phyloP scores from a whole-genome alignment of 228 moss, liverwort and hornwort species.

The Sphagnum magellanicum region DNA sequence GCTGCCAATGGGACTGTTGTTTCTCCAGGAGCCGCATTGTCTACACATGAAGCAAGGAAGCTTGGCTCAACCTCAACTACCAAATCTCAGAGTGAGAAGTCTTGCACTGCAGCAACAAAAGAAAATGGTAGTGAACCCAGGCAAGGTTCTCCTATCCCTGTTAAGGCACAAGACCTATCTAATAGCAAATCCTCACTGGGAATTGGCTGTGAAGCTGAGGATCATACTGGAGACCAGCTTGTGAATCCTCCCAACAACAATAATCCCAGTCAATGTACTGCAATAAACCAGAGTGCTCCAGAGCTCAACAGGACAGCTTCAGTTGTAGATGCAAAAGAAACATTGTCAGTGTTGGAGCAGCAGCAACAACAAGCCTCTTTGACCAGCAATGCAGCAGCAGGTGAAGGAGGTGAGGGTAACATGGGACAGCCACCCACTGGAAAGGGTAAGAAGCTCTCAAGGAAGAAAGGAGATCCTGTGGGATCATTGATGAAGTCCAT shows the following conservation, averaged over 20 bases:
- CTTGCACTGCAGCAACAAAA: background rate
- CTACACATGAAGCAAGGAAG: background rate
- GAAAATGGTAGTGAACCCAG: background rate
- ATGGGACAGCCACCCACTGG: background rate
- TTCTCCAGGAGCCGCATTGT: constrained; percentile 1
- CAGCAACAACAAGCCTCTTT: background rate
- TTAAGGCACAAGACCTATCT: no score
- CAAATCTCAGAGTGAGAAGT: background rate
- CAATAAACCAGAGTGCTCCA: no score
- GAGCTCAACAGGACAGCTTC: no score
- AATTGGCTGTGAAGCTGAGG: no score
- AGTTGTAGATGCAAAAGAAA: no score
- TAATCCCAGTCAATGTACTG: no score
- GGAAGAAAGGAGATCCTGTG: constrained; percentile 1
- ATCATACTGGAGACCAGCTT: no score
- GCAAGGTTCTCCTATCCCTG: no score
- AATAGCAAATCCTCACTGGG: no score
- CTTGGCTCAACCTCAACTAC: background rate
- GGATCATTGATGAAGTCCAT: background rate
- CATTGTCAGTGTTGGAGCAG: background rate
- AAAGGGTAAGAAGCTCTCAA: background rate
- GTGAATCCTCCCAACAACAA: no score
- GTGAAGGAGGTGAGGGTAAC: background rate
- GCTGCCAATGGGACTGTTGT: background rate
- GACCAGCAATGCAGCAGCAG: background rate